Evolutionary conservation across 768 basidiomycete species (phyloP), one percentile per base, ranked within the genome.

Genomic region (Cystobasidium onofrii): DNA sequence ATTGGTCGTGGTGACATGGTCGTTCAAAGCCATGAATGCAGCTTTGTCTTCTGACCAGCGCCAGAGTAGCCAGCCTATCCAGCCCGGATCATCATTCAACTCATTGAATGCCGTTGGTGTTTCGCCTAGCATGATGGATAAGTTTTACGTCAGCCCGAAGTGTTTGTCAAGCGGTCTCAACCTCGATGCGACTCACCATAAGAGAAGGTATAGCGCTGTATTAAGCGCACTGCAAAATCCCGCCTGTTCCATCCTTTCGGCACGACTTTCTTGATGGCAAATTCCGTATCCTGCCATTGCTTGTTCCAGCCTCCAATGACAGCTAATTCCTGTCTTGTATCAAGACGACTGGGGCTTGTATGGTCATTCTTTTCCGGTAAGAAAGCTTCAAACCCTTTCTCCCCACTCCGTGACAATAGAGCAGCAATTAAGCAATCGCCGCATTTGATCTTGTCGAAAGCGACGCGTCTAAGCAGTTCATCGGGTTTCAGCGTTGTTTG

Each of bases 341-440:
- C 63, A 17, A 39, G 4, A 2, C 17, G 10, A 27, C 63, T 39
- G 9, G 3, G 3, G 2, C 20, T 27, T 29, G 6, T 60, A 20
- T 60, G 29, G 15, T 27, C 57, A 29, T 12, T 60, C 25, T 1
- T 6, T 3, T 15, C 13, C 13, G 83, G 83, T 1, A 84, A 76
- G 76, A 84, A 81, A 3, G 82, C 81, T 12, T 79, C 77, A 1
- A 84, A 73, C 1, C 83, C 83, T 4, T 76, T 74, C 10, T 76
- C 73, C 3, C 82, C 80, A 75, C 81, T 82, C 1, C 76, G 73
- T 10, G 77, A 62, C 12, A 83, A 73, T 33, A 84, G 77, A 0
- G 81, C 79, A 0, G 77, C 69, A 36, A 83, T 79, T 7, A 82
- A 34, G 67, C 82, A 82, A 63, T 83, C 83, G n/a, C 83, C 83